Evolutionary conservation across 768 basidiomycete genomes (phyloP).

Genomic region (Hypholoma fasciculare): DNA sequence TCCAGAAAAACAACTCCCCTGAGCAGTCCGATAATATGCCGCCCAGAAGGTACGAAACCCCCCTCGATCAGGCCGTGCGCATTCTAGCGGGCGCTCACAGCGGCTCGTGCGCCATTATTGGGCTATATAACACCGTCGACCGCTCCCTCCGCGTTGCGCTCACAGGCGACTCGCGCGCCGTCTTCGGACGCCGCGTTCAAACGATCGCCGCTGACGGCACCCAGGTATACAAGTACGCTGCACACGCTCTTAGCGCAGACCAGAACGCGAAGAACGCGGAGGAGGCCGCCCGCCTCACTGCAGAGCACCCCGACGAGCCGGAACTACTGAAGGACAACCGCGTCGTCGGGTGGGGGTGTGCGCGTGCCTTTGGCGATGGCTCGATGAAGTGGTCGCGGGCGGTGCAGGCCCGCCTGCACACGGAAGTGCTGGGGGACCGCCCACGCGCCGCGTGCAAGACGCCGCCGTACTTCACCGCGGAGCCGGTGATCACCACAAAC

Average conservation of each 20-base stretch:
- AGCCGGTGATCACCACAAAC: slow-evolving; percentile 48
- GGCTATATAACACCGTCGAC: slow-evolving; percentile 41
- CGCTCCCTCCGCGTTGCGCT: slow-evolving; percentile 40
- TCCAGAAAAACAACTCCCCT: neutral
- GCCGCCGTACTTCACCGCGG: slow-evolving; percentile 58
- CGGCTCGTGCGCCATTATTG: slow-evolving; percentile 38
- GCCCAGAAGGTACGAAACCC: neutral
- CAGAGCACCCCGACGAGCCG: slow-evolving; percentile 38
- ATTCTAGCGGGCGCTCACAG: neutral
- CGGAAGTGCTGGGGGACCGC: slow-evolving; percentile 32
- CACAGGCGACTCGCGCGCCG: slow-evolving; percentile 49
- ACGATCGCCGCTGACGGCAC: slow-evolving; percentile 10
- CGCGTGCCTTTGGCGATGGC: slow-evolving; percentile 49
- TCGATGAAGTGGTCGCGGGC: slow-evolving; percentile 43
- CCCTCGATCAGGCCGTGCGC: neutral
- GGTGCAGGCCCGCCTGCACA: slow-evolving; percentile 31
- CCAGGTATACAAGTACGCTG: slow-evolving; percentile 30
- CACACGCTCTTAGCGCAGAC: slow-evolving; percentile 40
- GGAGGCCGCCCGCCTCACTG: slow-evolving; percentile 36
- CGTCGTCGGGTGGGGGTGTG: slow-evolving; percentile 38
- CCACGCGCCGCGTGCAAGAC: slow-evolving; percentile 36
- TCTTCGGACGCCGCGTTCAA: slow-evolving; percentile 40
- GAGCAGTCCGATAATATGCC: neutral
- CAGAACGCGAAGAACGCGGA: slow-evolving; percentile 38
- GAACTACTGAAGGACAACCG: slow-evolving; percentile 35